These are phyloP conservation scores for Rachicladosporium sp. DNA, from an alignment of 2,329 filamentous ascomycete species.

Conservation along the genomic window DNA sequence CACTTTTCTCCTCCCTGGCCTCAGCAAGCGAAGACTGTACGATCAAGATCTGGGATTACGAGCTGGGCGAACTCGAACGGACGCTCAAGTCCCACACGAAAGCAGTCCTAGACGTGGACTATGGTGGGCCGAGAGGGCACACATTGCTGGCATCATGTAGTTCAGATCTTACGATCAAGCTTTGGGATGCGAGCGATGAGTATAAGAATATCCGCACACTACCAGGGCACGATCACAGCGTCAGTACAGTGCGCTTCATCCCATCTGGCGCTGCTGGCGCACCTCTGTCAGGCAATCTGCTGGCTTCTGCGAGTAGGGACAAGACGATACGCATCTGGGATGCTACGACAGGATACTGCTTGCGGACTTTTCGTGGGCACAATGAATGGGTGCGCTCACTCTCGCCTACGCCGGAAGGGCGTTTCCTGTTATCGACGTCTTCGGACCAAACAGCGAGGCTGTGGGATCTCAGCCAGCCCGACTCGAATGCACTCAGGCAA, in stretches of 20 bases:
- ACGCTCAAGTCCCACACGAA: conserved; percentile 90
- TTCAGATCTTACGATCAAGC: conserved; percentile 82
- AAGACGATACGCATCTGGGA: conserved; percentile 84
- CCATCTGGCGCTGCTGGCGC: conserved; percentile 69
- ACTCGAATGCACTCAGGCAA: conserved; percentile 49
- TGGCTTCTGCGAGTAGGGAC: conserved; percentile 78
- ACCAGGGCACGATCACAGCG: conserved; percentile 82
- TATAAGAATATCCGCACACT: conserved; percentile 93
- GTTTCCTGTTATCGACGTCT: conserved; percentile 69
- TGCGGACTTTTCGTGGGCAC: conserved; percentile 80
- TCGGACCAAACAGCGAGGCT: conserved; percentile 71
- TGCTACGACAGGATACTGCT: conserved; percentile 80
- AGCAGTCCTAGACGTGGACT: conserved; percentile 78
- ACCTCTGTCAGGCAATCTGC: conserved; percentile 67
- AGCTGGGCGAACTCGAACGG: conserved; percentile 76
- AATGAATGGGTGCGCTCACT: conserved; percentile 87
- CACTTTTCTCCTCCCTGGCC: conserved; percentile 78
- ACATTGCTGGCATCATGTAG: conserved; percentile 74
- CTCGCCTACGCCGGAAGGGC: conserved; percentile 67
- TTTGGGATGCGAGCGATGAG: conserved; percentile 85
- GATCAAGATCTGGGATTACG: conserved; percentile 97
- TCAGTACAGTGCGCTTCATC: conserved; percentile 79
- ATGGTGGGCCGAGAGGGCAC: conserved; percentile 69
- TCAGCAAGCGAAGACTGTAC: conserved; percentile 85
- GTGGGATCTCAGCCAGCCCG: conserved; percentile 69